Evolutionary conservation across 306 rosid genomes (phyloP), one percentile per base, ranked within the genome.

Genomic region (Glycine soja): DNA sequence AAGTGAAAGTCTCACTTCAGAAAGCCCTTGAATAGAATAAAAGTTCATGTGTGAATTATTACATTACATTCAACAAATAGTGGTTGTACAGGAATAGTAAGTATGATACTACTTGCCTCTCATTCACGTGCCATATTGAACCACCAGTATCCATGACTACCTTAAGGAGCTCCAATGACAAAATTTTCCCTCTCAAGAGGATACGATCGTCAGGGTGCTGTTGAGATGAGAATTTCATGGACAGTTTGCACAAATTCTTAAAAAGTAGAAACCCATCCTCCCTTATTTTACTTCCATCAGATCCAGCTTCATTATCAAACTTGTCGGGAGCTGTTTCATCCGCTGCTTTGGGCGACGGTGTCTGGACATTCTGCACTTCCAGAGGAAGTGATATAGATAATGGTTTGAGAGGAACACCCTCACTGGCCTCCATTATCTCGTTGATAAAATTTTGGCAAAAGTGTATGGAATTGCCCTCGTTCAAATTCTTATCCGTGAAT

Each of bases 101-200:
- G 77, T 19, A n/a, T 48, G 78, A 74, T 72, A 79, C 36, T 72
- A 89, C 98, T 88, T 87, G 84, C 99, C 99, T 96, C 82, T 93
- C 98, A 84, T 96, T 88, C 82, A 84, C 10, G 66, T 86, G 93
- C 99, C 99, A 96, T 73, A 92, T 47, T 42, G 93, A 82, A 79
- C 97, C 89, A 6, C 88, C 97, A 75, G 87, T 85, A 84, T 92
- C 98, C 97, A 90, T 90, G 78, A 96, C 89, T 53, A 96, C 98
- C 89, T 96, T 96, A 34, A 96, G 95, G 74, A 96, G 97, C 92
- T 96, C 99, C 90, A 96, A 85, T 34, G 99, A 96, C 89, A 96
- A 87, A 62, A 93, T 77, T 75, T 96, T 96, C 38, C 99, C 99
- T 88, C 99, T 89, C 89, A 93, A 71, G 64, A 96, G 98, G 79